These are phyloP conservation scores for Plantago major DNA, from an alignment of 257 asterid genomes.

Conservation along the genomic window DNA sequence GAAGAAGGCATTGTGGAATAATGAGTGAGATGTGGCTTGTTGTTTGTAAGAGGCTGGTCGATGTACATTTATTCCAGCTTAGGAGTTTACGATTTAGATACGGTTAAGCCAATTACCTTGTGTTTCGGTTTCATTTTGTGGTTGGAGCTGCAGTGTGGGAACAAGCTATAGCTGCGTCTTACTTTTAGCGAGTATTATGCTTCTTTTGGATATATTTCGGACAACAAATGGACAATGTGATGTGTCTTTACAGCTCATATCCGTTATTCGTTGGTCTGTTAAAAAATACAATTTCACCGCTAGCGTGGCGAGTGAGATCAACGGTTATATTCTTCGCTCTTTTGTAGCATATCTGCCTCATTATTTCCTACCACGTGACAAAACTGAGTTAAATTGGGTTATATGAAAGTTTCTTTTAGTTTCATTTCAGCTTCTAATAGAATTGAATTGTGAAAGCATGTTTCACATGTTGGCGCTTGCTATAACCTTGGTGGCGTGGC, in stretches of 20 bases:
- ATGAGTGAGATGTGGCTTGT: no score
- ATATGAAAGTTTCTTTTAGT: not conserved
- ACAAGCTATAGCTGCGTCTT: not conserved
- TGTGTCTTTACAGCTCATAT: not conserved
- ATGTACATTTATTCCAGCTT: not conserved
- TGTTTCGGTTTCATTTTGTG: not conserved
- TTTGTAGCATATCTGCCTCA: not conserved
- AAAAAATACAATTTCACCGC: not conserved
- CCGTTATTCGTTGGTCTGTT: not conserved
- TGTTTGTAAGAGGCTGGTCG: not conserved
- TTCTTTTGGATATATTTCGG: not conserved
- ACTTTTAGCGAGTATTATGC: not conserved
- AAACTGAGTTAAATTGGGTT: not conserved
- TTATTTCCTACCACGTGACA: not conserved
- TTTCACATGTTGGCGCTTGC: not conserved
- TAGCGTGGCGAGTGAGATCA: not conserved
- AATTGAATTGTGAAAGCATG: not conserved
- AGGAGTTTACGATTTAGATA: not conserved
- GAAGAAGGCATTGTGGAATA: no score
- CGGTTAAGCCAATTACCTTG: conserved; percentile 10
- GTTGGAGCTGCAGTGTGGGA: conserved; percentile 9
- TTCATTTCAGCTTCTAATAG: not conserved
- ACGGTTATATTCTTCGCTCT: not conserved
- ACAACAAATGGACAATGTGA: not conserved
- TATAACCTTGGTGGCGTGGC: not conserved